Conservation (phyloP, 345 rosid genomes). For the thale cress (Arabidopsis thaliana) region TAIR10.1 NC_003070.9:4927501-4928000, state of each 20-base stretch:
- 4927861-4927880: conserved; percentile 1
- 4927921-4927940: conserved; percentile 11
- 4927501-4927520: conserved; percentile 56
- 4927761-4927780: conserved; percentile 66
- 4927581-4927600: conserved; percentile 96
- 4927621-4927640: conserved; percentile 1
- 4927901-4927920: conserved; percentile 72
- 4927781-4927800: conserved; percentile 67
- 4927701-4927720: conserved; percentile 76
- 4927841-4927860: neutral
- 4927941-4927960: neutral
- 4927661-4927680: conserved; percentile 6
- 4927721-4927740: conserved; percentile 69
- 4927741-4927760: conserved; percentile 75
- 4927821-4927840: neutral
- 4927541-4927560: conserved; percentile 98
- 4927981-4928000: neutral
- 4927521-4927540: conserved; percentile 94
- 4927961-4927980: neutral
- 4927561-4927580: conserved; percentile 96
- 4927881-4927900: conserved; percentile 61
- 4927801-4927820: conserved; percentile 19
- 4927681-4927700: conserved; percentile 30
- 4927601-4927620: conserved; percentile 67
- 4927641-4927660: neutral